phyloP scores from a whole-genome alignment of 2,329 filamentous ascomycete species.

The Didymella sp. region DNA sequence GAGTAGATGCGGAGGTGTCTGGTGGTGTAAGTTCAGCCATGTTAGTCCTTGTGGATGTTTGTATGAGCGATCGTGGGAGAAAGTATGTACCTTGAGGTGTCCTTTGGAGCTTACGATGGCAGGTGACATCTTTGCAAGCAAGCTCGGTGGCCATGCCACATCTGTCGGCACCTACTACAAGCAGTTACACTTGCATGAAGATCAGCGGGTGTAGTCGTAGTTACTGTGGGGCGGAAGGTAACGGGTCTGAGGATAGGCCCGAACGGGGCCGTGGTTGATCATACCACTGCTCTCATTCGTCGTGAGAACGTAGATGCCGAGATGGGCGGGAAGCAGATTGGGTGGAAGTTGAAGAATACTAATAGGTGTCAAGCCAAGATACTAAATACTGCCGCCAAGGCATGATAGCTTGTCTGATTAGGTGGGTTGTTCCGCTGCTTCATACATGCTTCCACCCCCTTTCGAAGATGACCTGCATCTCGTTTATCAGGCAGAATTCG shows the following conservation, averaged over 20 bases:
- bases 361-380: background rate
- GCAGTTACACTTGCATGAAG: constrained; percentile 4
- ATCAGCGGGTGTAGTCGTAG: constrained; percentile 9
- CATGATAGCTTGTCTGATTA: background rate
- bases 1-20: background rate
- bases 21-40: background rate
- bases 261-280: background rate
- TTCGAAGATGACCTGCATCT: constrained; percentile 49
- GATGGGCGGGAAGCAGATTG: background rate
- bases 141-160: background rate
- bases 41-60: background rate
- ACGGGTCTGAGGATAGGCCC: constrained; percentile 4
- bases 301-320: background rate
- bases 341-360: background rate
- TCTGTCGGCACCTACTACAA: constrained; percentile 10
- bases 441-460: constrained; percentile 49
- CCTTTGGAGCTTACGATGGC: background rate
- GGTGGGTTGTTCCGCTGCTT: background rate
- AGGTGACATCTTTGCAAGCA: background rate
- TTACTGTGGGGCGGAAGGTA: constrained; percentile 3
- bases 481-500: constrained; percentile 46
- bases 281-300: background rate
- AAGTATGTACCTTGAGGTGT: background rate
- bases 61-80: background rate
- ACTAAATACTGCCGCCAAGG: background rate